phyloP scores from a whole-genome alignment of 2,329 filamentous ascomycete species.

The Penicillium expansum region DNA sequence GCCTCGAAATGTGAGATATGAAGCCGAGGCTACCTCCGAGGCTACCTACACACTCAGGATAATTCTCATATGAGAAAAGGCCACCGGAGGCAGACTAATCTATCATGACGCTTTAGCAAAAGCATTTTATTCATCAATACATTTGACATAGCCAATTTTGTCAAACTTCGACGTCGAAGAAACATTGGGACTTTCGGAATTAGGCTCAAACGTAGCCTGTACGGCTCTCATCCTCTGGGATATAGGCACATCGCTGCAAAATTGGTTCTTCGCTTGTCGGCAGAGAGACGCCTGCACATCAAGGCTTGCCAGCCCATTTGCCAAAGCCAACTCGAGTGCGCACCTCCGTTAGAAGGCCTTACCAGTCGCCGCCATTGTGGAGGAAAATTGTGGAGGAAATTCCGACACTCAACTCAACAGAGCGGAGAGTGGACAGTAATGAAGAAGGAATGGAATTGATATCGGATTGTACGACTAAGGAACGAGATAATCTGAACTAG shows the following conservation, averaged over 20 bases:
- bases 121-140: background rate
- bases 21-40: too few relatives aligned
- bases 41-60: background rate
- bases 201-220: background rate
- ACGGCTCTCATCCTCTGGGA: background rate
- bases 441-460: background rate
- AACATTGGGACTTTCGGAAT: background rate
- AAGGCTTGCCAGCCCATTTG: background rate
- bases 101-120: background rate
- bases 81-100: background rate
- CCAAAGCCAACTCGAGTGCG: background rate
- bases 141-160: background rate
- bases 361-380: background rate
- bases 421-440: background rate
- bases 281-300: too few relatives aligned
- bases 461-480: background rate
- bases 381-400: background rate
- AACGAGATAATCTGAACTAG: background rate
- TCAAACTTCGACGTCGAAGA: background rate
- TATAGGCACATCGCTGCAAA: too few relatives aligned
- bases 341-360: background rate
- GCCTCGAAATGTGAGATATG: background rate
- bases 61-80: background rate
- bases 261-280: too few relatives aligned
- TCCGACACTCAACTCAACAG: background rate